Evolutionary conservation across 768 basidiomycete species (phyloP), one percentile per base, ranked within the genome.

Genomic region (Crepidotus variabilis): DNA sequence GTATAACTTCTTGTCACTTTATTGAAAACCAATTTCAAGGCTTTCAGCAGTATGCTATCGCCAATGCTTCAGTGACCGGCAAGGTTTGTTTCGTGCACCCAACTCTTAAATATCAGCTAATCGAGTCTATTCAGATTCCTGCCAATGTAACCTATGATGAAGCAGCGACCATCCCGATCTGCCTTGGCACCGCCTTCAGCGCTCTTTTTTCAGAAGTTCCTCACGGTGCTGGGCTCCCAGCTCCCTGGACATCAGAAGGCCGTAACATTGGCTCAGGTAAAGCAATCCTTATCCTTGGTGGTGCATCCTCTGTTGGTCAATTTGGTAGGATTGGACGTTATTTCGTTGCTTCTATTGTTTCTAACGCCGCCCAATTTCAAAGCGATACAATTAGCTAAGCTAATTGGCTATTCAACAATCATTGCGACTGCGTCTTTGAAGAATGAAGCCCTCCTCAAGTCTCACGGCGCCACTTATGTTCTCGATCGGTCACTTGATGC

Each of bases 371-470:
- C 69, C 75, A 43, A 62, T 45, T 22, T 11, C 22, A 35, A 56
- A 70, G 69, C 57, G 6, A 63, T 70, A 24, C 78, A 79, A 60
- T 66, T 78, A 14, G 76, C 77, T 1, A 70, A 61, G 33, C 54
- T 71, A 32, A 69, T 74, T 2, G 76, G 74, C 0, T 77, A 76
- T 62, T 66, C 70, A 10, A 75, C 76, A 5, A 74, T 78, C 51
- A 76, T 79, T 13, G 62, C 72, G 21, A 77, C 69, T 1, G 69
- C 77, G 0, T 74, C 72, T 16, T 57, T 60, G 7, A 60, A 66
- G 13, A 68, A 75, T 45, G 48, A 67, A 36, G 55, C 62, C 0
- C 52, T 57, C 11, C 70, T 78, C 23, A 69, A 71, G 57, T 67
- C 63, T 3, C 61, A 77, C 21, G 76, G 78, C 7, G 77, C 72